Evolutionary conservation across 2,329 filamentous ascomycete genomes (phyloP).

Genomic region (Fusarium sp.): DNA sequence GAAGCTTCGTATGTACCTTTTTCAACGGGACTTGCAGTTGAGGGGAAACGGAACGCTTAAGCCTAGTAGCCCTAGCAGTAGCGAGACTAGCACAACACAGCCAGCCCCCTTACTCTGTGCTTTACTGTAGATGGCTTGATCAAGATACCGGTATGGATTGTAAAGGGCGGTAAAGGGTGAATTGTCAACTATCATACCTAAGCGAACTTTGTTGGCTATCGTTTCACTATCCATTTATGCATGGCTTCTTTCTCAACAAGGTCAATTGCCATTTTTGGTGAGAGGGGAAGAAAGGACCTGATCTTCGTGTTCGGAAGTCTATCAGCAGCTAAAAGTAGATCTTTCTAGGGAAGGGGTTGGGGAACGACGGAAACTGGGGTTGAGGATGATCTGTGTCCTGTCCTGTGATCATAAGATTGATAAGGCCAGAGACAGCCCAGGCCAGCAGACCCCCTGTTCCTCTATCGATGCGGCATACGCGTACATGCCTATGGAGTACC

Average conservation of each 20-base stretch:
- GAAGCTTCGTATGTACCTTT: neutral
- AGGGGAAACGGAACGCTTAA: slow-evolving; percentile 3
- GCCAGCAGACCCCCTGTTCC: neutral
- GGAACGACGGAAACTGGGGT: slow-evolving; percentile 20
- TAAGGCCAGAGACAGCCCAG: slow-evolving; percentile 22
- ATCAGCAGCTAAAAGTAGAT: slow-evolving; percentile 35
- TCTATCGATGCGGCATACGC: slow-evolving; percentile 28
- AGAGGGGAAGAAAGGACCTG: slow-evolving; percentile 1
- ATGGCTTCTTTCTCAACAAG: slow-evolving; percentile 10
- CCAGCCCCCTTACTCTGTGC: neutral
- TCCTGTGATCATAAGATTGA: slow-evolving; percentile 47
- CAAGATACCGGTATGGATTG: neutral
- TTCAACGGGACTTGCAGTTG: neutral
- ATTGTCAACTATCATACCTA: slow-evolving; percentile 9
- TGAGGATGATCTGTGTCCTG: slow-evolving; percentile 36
- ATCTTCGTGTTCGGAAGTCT: slow-evolving; percentile 24
- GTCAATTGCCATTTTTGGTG: neutral
- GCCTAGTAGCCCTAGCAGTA: neutral
- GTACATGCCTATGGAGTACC: slow-evolving; percentile 13
- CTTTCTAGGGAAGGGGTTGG: slow-evolving; percentile 11
- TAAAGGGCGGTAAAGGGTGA: slow-evolving; percentile 33
- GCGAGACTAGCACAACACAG: neutral
- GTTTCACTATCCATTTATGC: slow-evolving; percentile 1
- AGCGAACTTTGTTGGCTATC: slow-evolving; percentile 19
- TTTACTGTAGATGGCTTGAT: slow-evolving; percentile 12